These are phyloP conservation scores for Fusarium tupiense DNA, from an alignment of 2,329 filamentous ascomycete species.

Conservation along the genomic window DNA sequence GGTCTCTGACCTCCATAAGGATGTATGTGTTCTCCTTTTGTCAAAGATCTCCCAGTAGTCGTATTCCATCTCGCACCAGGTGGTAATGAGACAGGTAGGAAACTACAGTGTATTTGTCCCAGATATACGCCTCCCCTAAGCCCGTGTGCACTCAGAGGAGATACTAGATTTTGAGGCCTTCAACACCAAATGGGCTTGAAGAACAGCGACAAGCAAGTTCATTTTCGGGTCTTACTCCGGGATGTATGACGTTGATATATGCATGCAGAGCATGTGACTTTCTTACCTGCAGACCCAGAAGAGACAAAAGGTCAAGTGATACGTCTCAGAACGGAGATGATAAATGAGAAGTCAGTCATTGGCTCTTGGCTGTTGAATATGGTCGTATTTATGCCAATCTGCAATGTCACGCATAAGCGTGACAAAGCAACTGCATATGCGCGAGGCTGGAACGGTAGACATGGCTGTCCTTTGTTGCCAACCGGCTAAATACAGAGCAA, in stretches of 20 bases:
- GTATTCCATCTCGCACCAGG: too few species aligned
- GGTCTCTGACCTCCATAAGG: accelerated
- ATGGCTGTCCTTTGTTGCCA: accelerated
- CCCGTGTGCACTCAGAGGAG: accelerated
- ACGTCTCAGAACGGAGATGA: background rate
- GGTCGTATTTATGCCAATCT: background rate
- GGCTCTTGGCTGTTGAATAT: accelerated
- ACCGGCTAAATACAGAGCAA: background rate
- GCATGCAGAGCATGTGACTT: background rate
- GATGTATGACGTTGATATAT: background rate
- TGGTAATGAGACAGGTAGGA: too few species aligned
- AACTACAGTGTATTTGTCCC: too few species aligned
- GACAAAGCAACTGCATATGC: background rate
- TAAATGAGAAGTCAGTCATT: background rate
- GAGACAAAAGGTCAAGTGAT: background rate
- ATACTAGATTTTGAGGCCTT: background rate
- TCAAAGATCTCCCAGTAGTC: too few species aligned
- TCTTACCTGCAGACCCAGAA: background rate
- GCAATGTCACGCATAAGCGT: background rate
- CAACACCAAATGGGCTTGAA: accelerated
- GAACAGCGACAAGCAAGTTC: accelerated
- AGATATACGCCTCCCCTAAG: accelerated
- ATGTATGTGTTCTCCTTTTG: too few species aligned
- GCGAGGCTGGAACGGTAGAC: background rate
- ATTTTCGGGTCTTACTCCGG: background rate